Base-by-base conservation (phyloP, 257 asterid species). In the Jacaranda copaia region DNA sequence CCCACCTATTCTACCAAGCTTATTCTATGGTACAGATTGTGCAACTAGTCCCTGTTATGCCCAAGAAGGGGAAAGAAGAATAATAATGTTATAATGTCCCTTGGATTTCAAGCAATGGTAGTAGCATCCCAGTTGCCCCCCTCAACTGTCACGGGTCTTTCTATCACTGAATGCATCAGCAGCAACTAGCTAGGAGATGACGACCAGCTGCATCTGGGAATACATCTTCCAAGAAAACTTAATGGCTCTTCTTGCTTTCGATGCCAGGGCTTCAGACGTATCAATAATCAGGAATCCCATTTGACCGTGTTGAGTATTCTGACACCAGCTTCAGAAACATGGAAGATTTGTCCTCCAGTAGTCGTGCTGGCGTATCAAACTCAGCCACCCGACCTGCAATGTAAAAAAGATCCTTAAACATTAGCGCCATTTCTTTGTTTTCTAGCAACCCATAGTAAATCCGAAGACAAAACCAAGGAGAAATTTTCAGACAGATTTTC, bases 281-380 rank as follows among this genome's bases (percentile, higher is more conserved):
- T 25, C 32, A 25, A 25, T 25, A 25, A 25, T 91, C 97, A 0
- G 80, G 69, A 8, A 81, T 75, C 61, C 92, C 83, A 68, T 81
- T 90, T 45, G 99, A 90, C 55, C 99, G 84, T 25, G 98, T 62
- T 25, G 99, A 91, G 87, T 96, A 93, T 69, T 96, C 99, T 0
- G 92, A 83, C 38, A 96, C 99, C 83, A 96, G 85, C 92, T 85
- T 96, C n/a, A 96, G 92, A 82, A 96, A 96, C 99, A 96, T 93
- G 43, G 99, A 96, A 16, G 97, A 93, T 75, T 91, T 90, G 84
- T 96, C 97, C 85, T 96, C 99, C 70, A 96, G 61, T 72, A 96
- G 93, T 70, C 92, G 86, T 66, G 90, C 85, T 3, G 99, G 99
- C 59, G 96, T 87, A 70, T 93, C 97, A 56, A 88, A 96, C 86